Evolutionary conservation across 768 basidiomycete genomes (phyloP), one percentile per base, ranked within the genome.

Genomic region (Leucosporidium yakuticum): DNA sequence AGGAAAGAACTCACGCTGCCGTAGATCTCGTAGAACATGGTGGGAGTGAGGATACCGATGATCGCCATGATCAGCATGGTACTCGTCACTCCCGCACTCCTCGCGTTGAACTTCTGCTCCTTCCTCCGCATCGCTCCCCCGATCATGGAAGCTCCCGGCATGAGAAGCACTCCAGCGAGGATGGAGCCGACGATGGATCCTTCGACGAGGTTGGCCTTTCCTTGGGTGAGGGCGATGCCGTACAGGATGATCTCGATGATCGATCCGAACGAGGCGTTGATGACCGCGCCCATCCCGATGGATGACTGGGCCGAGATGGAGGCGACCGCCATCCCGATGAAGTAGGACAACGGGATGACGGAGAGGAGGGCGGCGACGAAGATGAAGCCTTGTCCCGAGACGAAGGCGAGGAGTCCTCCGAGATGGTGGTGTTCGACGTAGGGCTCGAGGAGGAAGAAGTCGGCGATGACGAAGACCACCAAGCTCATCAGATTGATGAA

Each of bases 51-150:
- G 2, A 90, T 91, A 19, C 96, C 96, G 69, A 99, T 95, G 78
- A 99, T 91, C 19, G 96, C 96, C 95, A 98, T 98, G 80, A 99
- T 98, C 78, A 99, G 79, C 91, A 99, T 95, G 82, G 96, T 96
- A 77, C 93, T 96, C 0, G 96, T 99, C 21, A 99, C 96, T 48
- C 96, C 91, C 9, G 96, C 96, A 75, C 90, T 92, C 82, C 91
- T 97, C n/a, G 96, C 96, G 76, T 99, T 99, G 82, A 99, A 99
- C 74, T 87, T 90, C 77, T 94, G 91, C 79, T 99, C 96, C 80
- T 99, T 99, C 77, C 88, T 82, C 76, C 85, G 83, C 67, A 96
- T 71, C 0, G 96, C 96, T 12, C 89, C 90, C 48, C 88, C 88
- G 75, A 88, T 87, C 96, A 99, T 99, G 79, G 90, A 92, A 76